A percentile compares a stretch with the other conserved stretches of the same genome.
Evolutionary conservation across 257 asterid genomes (phyloP).

Genomic region (Misopates orontium): DNA sequence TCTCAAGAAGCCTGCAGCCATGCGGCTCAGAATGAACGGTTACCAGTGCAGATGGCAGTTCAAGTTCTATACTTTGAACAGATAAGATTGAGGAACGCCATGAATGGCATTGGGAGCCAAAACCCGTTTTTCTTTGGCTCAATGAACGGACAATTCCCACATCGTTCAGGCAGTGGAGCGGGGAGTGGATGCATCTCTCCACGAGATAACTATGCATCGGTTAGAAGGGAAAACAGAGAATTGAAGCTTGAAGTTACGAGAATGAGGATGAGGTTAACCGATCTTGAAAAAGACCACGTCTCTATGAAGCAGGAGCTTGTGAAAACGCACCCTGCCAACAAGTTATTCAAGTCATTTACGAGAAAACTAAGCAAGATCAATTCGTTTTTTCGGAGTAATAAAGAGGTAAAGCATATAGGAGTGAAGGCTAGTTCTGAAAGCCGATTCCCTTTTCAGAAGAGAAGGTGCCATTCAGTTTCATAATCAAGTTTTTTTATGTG

Average conservation of each 20-base stretch:
- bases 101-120: constrained; percentile 75
- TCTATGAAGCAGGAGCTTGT: constrained; percentile 92
- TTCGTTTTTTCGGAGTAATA: constrained; percentile 50
- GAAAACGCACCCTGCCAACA: constrained; percentile 64
- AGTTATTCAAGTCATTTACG: constrained; percentile 71
- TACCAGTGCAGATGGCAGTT: constrained; percentile 96
- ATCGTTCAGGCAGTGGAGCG: constrained; percentile 77
- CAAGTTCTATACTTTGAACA: constrained; percentile 97
- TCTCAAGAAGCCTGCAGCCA: constrained; percentile 99
- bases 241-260: constrained; percentile 90
- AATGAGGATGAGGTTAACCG: constrained; percentile 95
- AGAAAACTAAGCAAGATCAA: constrained; percentile 69
- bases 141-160: constrained; percentile 58
- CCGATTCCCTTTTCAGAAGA: constrained; percentile 69
- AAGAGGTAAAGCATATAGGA: constrained; percentile 46
- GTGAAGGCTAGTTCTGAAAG: constrained; percentile 53
- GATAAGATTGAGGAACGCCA: constrained; percentile 81
- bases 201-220: constrained; percentile 92
- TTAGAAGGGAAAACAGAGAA: constrained; percentile 87
- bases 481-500: constrained; percentile 40
- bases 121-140: constrained; percentile 70
- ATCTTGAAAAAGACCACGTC: constrained; percentile 90
- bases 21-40: constrained; percentile 91
- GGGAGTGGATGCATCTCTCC: constrained; percentile 97
- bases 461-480: constrained; percentile 82